Conservation (phyloP, 192 early-diverging fungal species). For the Coemansia sp. region DNA sequence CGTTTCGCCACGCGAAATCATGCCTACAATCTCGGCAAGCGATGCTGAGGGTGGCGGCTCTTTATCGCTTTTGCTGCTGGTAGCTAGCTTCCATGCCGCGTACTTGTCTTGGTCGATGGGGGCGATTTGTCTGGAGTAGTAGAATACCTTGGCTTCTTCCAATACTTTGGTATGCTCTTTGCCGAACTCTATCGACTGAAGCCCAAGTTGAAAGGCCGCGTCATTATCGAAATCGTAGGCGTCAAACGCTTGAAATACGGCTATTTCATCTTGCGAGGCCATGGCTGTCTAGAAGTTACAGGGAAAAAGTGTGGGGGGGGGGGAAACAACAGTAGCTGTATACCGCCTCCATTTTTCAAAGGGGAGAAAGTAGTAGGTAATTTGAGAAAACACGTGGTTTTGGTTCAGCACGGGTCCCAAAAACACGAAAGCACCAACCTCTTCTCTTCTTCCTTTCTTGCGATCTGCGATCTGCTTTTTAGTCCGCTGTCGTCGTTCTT, state of each 20-base stretch:
- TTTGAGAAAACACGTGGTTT: neutral
- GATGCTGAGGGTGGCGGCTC: constrained; percentile 20
- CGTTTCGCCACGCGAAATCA: constrained; percentile 30
- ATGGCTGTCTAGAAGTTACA: neutral
- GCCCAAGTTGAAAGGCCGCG: constrained; percentile 27
- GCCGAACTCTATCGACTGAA: constrained; percentile 18
- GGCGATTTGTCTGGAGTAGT: constrained; percentile 17
- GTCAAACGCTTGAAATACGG: constrained; percentile 25
- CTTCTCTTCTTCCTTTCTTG: neutral
- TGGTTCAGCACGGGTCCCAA: neutral
- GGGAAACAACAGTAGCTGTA: no score
- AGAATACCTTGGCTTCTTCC: constrained; percentile 30
- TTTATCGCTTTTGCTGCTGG: neutral
- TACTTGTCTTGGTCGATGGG: constrained; percentile 21
- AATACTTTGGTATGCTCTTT: neutral
- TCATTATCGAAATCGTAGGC: constrained; percentile 42
- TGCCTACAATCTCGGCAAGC: constrained; percentile 39
- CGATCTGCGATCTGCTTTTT: neutral
- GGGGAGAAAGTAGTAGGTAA: neutral
- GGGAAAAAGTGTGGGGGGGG: neutral
- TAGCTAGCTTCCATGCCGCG: constrained; percentile 22
- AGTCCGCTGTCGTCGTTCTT: neutral
- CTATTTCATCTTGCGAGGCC: constrained; percentile 7
- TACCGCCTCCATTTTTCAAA: neutral
- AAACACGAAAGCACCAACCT: neutral